These are phyloP conservation scores for Beauveria rudraprayagi DNA, from an alignment of 2,329 filamentous ascomycete genomes.

Conservation along the genomic window DNA sequence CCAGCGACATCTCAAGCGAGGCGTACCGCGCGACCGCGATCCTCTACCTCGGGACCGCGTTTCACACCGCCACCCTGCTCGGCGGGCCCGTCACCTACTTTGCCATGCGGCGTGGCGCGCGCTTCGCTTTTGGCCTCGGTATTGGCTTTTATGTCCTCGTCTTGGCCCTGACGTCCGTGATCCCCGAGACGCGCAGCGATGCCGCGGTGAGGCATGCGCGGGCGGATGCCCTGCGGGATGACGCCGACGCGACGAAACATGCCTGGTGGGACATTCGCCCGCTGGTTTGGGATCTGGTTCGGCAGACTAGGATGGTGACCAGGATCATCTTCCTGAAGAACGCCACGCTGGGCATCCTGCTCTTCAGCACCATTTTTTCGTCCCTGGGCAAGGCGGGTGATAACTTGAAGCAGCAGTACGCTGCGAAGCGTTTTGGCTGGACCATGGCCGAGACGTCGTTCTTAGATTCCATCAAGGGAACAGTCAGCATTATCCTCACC, in stretches of 20 bases:
- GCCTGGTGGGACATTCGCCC: constrained; percentile 1
- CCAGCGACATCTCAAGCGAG: constrained; percentile 10
- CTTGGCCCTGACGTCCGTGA: constrained; percentile 7
- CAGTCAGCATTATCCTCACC: not conserved
- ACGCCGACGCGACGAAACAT: not conserved
- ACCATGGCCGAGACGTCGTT: constrained; percentile 1
- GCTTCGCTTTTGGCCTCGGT: constrained; percentile 10
- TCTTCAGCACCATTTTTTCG: constrained; percentile 2
- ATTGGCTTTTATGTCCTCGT: constrained; percentile 9
- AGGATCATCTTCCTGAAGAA: not conserved
- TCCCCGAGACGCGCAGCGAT: constrained; percentile 13
- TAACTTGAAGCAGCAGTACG: constrained; percentile 6
- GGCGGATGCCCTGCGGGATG: not conserved
- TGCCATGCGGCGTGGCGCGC: constrained; percentile 13
- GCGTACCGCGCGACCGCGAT: constrained; percentile 13
- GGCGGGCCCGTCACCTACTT: constrained; percentile 14
- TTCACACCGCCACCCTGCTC: constrained; percentile 12
- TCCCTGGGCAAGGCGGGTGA: not conserved
- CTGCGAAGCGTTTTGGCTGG: constrained; percentile 11
- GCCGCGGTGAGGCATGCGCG: not conserved
- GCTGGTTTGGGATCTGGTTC: not conserved
- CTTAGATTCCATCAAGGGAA: not conserved
- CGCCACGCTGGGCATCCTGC: not conserved
- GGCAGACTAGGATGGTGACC: not conserved
- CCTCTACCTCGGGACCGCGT: constrained; percentile 14